Conservation (phyloP, 768 basidiomycete genomes). For the Russula abietina region DNA sequence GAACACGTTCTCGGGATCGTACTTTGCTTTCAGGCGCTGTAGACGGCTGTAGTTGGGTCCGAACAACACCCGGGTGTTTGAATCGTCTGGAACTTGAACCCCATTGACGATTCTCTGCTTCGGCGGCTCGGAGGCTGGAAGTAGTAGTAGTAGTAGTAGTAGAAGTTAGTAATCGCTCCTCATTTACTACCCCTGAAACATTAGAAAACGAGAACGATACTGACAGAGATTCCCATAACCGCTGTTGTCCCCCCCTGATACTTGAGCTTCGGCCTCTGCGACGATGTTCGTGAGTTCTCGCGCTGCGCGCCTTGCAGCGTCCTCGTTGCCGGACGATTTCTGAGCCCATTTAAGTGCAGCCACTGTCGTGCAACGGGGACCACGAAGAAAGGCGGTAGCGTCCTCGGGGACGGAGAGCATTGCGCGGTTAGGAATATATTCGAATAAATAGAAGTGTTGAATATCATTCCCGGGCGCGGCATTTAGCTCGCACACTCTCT, state of each 20-base stretch:
- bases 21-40: constrained; percentile 34
- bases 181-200: not conserved
- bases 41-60: no score
- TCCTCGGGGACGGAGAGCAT: constrained; percentile 29
- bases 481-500: no score
- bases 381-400: constrained; percentile 41
- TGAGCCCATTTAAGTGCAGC: not conserved
- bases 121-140: constrained; percentile 1
- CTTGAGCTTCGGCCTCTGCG: not conserved
- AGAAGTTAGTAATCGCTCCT: no score
- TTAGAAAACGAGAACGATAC: not conserved
- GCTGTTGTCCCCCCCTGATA: not conserved
- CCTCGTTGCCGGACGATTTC: not conserved
- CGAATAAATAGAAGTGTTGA: constrained; percentile 33
- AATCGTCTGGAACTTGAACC: not conserved
- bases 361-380: constrained; percentile 20
- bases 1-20: constrained; percentile 35
- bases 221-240: constrained; percentile 24
- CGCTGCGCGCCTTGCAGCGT: constrained; percentile 2
- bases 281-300: constrained; percentile 6
- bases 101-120: not conserved
- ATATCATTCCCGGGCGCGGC: no score
- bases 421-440: constrained; percentile 40
- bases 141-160: no score
- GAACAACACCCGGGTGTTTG: no score